Percentiles rank a stretch among this genome's conserved stretches.
Evolutionary conservation across 139 green algal species (phyloP).

Genomic region (Pseudopediastrum boryanum): DNA sequence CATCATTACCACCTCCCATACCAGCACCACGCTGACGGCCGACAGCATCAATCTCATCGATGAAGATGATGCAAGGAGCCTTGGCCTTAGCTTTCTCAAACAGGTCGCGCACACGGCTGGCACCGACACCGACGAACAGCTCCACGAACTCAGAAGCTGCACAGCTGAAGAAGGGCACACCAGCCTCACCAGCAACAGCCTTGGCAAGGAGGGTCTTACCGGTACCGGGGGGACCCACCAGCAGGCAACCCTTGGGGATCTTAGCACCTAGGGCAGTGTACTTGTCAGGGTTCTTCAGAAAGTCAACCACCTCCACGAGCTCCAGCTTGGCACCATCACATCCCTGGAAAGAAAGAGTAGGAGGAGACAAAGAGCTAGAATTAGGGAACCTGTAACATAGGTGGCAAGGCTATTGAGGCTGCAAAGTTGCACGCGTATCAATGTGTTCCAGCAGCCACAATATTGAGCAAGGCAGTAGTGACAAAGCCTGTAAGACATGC

Average conservation of each 20-base stretch:
- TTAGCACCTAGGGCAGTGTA: constrained; percentile 98
- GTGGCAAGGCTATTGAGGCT: too few species aligned
- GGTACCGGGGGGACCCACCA: constrained; percentile 91
- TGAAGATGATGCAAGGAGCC: constrained; percentile 98
- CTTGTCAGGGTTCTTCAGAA: constrained; percentile 98
- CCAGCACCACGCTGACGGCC: constrained; percentile 93
- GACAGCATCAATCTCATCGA: constrained; percentile 99
- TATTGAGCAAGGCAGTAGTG: too few species aligned
- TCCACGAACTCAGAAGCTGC: constrained; percentile 99
- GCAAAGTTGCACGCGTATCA: too few species aligned
- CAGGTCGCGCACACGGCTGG: constrained; percentile 94
- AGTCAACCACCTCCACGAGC: constrained; percentile 95
- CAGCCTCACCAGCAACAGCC: constrained; percentile 97
- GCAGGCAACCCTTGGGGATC: constrained; percentile 92
- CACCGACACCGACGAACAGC: constrained; percentile 98
- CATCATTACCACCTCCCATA: constrained; percentile 96
- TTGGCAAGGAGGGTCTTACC: constrained; percentile 98
- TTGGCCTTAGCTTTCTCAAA: constrained; percentile 99
- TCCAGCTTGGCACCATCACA: constrained; percentile 97
- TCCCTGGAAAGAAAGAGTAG: constrained; percentile 52
- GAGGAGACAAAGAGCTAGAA: not conserved
- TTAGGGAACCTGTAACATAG: too few species aligned
- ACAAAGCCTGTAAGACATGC: too few species aligned
- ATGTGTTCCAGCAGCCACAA: too few species aligned
- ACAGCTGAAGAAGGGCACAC: constrained; percentile 98